phyloP scores from a whole-genome alignment of 2,329 filamentous ascomycete genomes.

The Penicillium janthinellum region DNA sequence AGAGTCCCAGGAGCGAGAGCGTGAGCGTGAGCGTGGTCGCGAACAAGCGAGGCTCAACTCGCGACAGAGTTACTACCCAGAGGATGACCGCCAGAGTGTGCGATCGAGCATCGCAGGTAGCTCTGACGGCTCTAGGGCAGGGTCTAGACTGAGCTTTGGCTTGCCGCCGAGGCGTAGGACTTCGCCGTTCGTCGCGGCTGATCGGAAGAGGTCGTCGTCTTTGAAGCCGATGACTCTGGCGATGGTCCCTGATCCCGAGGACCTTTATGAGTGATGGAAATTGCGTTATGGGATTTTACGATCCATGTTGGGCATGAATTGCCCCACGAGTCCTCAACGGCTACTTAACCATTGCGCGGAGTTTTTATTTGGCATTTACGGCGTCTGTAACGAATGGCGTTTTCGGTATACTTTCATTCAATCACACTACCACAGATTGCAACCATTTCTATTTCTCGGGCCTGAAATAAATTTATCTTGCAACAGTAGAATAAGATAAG shows the following conservation, averaged over 20 bases:
- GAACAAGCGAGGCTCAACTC: neutral
- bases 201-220: constrained; percentile 28
- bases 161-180: constrained; percentile 18
- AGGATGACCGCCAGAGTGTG: constrained; percentile 19
- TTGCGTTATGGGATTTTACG: neutral
- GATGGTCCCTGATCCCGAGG: constrained; percentile 42
- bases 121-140: constrained; percentile 7
- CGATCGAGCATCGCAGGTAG: constrained; percentile 14
- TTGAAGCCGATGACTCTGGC: constrained; percentile 33
- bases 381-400: constrained; percentile 5
- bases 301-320: neutral
- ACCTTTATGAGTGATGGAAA: constrained; percentile 35
- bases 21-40: constrained; percentile 6
- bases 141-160: constrained; percentile 14
- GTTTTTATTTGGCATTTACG: constrained; percentile 15
- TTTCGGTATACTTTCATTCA: neutral
- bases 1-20: constrained; percentile 3
- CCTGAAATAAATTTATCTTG: neutral
- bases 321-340: neutral
- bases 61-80: constrained; percentile 5
- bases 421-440: constrained; percentile 7
- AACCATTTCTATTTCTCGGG: neutral
- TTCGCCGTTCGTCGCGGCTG: constrained; percentile 19
- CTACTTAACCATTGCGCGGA: constrained; percentile 12
- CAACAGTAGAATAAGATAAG: neutral